These are phyloP conservation scores for Paracorniculantispora psalliotae DNA, from an alignment of 2,329 filamentous ascomycete species.

Conservation along the genomic window DNA sequence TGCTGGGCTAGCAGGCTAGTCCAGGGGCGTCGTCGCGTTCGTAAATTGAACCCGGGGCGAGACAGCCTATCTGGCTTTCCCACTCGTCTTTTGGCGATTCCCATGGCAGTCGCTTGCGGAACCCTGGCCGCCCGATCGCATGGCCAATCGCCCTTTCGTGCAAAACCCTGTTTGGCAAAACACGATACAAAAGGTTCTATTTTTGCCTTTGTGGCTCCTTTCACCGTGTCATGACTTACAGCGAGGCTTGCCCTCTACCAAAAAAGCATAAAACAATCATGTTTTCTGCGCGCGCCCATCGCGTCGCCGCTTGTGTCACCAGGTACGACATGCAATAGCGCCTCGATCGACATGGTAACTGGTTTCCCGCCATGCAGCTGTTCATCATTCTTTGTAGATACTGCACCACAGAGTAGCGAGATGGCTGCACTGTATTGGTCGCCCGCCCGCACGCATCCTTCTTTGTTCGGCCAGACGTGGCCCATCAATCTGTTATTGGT, in stretches of 20 bases:
- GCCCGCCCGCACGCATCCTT: no score
- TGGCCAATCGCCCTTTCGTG: not conserved
- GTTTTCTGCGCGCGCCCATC: not conserved
- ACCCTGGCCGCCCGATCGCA: constrained; percentile 1
- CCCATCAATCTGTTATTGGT: no score
- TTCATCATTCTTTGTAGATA: no score
- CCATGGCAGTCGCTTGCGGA: constrained; percentile 2
- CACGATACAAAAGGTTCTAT: no score
- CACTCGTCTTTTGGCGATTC: not conserved
- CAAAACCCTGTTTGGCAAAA: no score
- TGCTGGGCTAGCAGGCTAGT: not conserved
- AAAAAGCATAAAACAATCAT: not conserved
- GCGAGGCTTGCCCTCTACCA: not conserved
- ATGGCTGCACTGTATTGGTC: no score
- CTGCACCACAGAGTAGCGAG: no score
- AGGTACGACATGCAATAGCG: no score
- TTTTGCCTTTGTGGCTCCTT: not conserved
- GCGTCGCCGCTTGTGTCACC: no score
- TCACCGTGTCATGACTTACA: not conserved
- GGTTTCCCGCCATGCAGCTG: no score
- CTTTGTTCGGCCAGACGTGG: no score
- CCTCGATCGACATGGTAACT: no score
- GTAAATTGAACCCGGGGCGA: not conserved
- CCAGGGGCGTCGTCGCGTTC: constrained; percentile 10
- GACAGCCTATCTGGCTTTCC: not conserved